phyloP scores from a whole-genome alignment of 352 stramenopile species.

The Phytophthora colocasiae region DNA sequence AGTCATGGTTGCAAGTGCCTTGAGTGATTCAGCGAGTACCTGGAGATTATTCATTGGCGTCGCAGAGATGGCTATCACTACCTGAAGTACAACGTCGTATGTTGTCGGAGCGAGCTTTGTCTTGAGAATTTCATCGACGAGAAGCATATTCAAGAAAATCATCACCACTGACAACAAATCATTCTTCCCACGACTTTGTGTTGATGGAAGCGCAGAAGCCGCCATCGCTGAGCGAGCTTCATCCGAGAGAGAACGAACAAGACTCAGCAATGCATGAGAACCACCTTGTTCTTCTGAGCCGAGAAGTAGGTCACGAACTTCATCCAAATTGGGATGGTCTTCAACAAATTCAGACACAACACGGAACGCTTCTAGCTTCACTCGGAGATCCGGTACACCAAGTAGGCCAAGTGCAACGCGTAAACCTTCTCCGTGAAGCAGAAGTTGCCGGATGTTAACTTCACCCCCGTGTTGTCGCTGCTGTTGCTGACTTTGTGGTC shows the following conservation, averaged over 20 bases:
- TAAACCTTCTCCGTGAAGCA: constrained; percentile 50
- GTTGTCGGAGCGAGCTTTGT: constrained; percentile 62
- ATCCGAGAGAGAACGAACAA: constrained; percentile 64
- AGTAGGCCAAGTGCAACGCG: constrained; percentile 53
- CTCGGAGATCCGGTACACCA: constrained; percentile 38
- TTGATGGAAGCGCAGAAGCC: constrained; percentile 14
- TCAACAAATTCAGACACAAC: constrained; percentile 55
- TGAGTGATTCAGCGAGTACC: constrained; percentile 56
- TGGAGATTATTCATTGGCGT: constrained; percentile 26
- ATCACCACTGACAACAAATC: constrained; percentile 50
- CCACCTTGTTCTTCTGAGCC: constrained; percentile 35
- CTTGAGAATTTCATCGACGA: constrained; percentile 57
- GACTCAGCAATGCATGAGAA: constrained; percentile 46
- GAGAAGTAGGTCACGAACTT: constrained; percentile 38
- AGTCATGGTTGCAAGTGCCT: constrained; percentile 62
- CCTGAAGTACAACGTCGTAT: constrained; percentile 66
- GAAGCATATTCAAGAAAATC: constrained; percentile 55
- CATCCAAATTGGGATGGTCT: constrained; percentile 37
- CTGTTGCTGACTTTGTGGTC: constrained; percentile 26
- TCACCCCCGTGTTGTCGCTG: constrained; percentile 12
- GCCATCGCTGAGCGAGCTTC: constrained; percentile 35
- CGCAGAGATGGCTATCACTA: constrained; percentile 41
- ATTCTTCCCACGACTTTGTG: constrained; percentile 15
- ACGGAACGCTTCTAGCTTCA: constrained; percentile 61
- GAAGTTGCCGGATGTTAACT: constrained; percentile 28